Evolutionary conservation across 495 filamentous ascomycete species (phyloP), one percentile per base, ranked within the genome.

Genomic region (Talaromyces wortmannii): DNA sequence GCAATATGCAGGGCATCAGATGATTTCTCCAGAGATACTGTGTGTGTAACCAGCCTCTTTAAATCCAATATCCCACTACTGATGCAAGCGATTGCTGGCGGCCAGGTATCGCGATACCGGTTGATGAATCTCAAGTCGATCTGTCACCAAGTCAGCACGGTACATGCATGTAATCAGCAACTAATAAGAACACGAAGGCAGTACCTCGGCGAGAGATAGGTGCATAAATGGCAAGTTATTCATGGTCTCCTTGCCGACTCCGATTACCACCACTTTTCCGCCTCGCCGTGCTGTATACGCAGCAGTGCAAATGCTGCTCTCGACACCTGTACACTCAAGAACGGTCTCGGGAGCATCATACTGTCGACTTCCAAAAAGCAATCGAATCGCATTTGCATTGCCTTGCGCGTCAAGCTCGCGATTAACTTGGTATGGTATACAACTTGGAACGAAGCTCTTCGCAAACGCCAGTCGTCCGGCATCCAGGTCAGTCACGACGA

Each of bases 1-100:
- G 67, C 73, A 7, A 79, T 44, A 29, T 83, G 67, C 58, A 85
- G 63, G 0, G 82, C 83, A 33, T 82, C 73, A 8, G 80, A 44
- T 0, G 82, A 82, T 49, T 73, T 70, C 59, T 83, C 81, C 17
- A 86, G 65, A 4, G 78, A 75, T 55, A 80, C 82, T 3, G 68
- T 74, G 69, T 94, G 89, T 17, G 89, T 92, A 16, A 96, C 78
- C 30, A 91, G 68, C 36, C 74, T 77, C 59, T 78, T 83, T 45
- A 85, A 64, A 52, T 85, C 75, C 15, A 85, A 47, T n/a, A 84
- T 71, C 0, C 74, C 77, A 12, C 78, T 75, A 53, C 61, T 63
- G 16, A 69, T 40, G 17, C 73, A 60, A 46, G 69, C 52, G 44
- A 86, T 82, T 0, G 76, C 81, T 0, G 74, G 74, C 4, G 82